A percentile compares a stretch with the other conserved stretches of the same genome.
Evolutionary conservation across 2,329 filamentous ascomycete genomes (phyloP).

Genomic region (Didymella keratinophila): DNA sequence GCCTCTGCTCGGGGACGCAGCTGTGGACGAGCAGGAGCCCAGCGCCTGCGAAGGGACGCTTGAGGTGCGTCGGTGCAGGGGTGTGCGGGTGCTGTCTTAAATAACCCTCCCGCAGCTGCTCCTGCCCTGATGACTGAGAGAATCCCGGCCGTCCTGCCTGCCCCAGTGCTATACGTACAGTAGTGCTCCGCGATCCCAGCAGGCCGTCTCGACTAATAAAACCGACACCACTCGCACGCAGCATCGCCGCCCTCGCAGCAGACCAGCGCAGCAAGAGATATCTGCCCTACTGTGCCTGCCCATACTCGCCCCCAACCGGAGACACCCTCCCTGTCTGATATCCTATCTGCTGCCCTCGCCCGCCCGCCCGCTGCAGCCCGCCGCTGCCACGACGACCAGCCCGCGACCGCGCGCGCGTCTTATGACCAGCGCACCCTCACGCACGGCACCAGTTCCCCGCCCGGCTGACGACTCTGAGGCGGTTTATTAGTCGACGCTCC

Average conservation of each 20-base stretch:
- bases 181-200: conserved; percentile 24
- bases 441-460: conserved; percentile 17
- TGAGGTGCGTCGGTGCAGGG: conserved; percentile 26
- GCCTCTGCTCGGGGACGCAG: conserved; percentile 24
- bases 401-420: conserved; percentile 12
- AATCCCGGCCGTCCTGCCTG: conserved; percentile 18
- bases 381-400: conserved; percentile 6
- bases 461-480: conserved; percentile 20
- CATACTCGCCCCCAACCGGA: background rate
- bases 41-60: conserved; percentile 29
- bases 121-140: conserved; percentile 29
- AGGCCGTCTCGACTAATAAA: conserved; percentile 34
- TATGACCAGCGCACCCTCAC: conserved; percentile 13
- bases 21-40: conserved; percentile 23
- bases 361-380: background rate
- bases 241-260: background rate
- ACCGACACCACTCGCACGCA: conserved; percentile 25
- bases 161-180: background rate
- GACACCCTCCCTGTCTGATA: background rate
- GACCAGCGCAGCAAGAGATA: background rate
- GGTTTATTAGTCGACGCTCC: conserved; percentile 28
- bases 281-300: background rate
- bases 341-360: background rate
- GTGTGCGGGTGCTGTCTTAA: conserved; percentile 31
- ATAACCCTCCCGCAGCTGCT: conserved; percentile 36